Evolutionary conservation across 2,329 filamentous ascomycete genomes (phyloP), one percentile per base, ranked within the genome.

Genomic region (Didymellaceae sp.): DNA sequence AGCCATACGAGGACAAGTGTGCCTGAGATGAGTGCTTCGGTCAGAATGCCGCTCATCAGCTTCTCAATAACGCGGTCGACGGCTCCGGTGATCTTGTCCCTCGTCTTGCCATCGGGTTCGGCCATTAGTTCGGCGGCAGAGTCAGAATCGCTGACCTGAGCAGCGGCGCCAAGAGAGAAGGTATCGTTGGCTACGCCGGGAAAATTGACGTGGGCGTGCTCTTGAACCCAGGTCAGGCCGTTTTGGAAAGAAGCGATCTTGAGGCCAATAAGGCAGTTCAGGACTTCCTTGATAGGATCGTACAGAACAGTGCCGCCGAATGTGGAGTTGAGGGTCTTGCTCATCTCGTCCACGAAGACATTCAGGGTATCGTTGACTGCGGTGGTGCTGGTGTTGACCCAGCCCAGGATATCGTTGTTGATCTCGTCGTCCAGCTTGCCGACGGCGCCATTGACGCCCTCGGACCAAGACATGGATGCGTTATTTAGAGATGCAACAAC

Each of bases 171-270:
- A 44, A 87, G 77, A 51, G 90, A 93, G 75, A 97, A 96, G 1
- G 89, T 89, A 69, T 96, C 82, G 63, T 90, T 87, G 20, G 84
- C 80, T 54, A 97, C 86, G 44, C 83, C 75, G 0, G 94, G 94
- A 62, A 99, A 88, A 52, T 84, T 78, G 62, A 99, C 82, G 55
- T 94, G 84, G 3, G 94, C 91, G 69, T 97, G 79, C 60, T 97
- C 87, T 64, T 89, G 84, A 9, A 96, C 89, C 93, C 93, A 99
- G 1, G 90, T 96, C n/a, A 97, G 80, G 10, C 89, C 94, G 67
- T 89, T 87, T 71, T 97, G 85, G 58, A 99, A 85, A 17, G 86
- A 83, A 59, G 89, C 85, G 56, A 97, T 82, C 78, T 97, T 97
- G 66, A 96, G 80, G 6, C 87, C 85, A 58, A 97, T 85, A n/a